A percentile compares a stretch with the other conserved stretches of the same genome.
These are phyloP conservation scores for Diutina sp. DNA, from an alignment of 1,139 yeast genomes.

Conservation along the genomic window DNA sequence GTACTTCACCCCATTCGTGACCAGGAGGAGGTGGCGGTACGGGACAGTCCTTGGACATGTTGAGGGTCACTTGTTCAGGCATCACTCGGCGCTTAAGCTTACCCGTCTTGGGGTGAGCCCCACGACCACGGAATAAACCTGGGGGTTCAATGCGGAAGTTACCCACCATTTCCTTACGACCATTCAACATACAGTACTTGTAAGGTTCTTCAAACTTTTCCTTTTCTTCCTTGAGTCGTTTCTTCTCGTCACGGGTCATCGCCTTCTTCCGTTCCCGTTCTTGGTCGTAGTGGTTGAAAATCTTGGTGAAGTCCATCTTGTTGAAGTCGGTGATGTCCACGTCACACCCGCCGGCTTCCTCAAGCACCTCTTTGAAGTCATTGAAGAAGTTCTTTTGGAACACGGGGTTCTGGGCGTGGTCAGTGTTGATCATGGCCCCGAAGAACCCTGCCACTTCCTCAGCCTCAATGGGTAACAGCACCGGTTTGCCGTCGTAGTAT, in stretches of 20 bases:
- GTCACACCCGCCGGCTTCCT: conserved; percentile 55
- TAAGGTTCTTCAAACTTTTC: conserved; percentile 72
- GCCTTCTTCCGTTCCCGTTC: conserved; percentile 63
- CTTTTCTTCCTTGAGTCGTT: conserved; percentile 53
- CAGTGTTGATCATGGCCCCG: conserved; percentile 81
- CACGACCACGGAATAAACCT: conserved; percentile 90
- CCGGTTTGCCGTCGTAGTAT: conserved; percentile 64
- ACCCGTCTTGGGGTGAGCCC: conserved; percentile 95
- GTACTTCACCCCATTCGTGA: conserved; percentile 81
- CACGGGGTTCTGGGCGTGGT: conserved; percentile 77
- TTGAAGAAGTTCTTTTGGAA: conserved; percentile 79
- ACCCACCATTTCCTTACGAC: conserved; percentile 85
- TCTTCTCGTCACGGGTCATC: conserved; percentile 60
- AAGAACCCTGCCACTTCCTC: conserved; percentile 96
- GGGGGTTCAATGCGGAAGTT: conserved; percentile 95
- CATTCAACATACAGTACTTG: conserved; percentile 71
- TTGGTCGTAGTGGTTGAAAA: conserved; percentile 59
- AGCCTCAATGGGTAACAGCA: conserved; percentile 62
- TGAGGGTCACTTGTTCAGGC: conserved; percentile 84
- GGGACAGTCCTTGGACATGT: conserved; percentile 59
- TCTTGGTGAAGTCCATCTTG: conserved; percentile 69
- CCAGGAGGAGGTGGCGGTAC: conserved; percentile 82
- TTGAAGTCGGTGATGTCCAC: conserved; percentile 46
- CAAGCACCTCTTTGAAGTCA: conserved; percentile 60
- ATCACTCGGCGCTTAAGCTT: conserved; percentile 67